Conservation (phyloP, 306 rosid genomes). For the Inga oerstediana region DNA sequence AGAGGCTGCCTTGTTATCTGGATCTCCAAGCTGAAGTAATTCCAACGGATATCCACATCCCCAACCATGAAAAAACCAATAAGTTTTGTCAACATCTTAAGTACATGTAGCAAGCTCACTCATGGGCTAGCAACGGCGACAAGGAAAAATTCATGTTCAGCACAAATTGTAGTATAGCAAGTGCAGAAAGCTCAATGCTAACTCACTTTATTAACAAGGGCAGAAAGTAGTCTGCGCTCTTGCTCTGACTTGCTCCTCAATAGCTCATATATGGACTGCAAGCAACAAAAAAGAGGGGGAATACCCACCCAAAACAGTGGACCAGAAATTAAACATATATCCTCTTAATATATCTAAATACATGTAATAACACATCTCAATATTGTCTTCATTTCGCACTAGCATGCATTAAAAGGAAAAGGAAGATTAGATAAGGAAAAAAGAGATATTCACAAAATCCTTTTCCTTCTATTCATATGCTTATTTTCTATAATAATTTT, state of each 20-base stretch:
- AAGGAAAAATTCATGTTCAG: not conserved
- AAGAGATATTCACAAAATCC: not conserved
- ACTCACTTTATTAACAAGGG: conserved; percentile 93
- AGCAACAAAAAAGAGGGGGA: conserved; percentile 14
- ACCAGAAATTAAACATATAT: not conserved
- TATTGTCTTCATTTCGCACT: conserved; percentile 1
- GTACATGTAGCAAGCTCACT: conserved; percentile 23
- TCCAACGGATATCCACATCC: conserved; percentile 10
- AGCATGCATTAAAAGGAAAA: not conserved
- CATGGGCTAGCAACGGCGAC: not conserved
- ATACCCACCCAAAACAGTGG: not conserved
- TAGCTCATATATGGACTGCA: conserved; percentile 73
- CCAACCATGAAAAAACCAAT: not conserved
- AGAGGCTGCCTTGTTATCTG: conserved; percentile 89
- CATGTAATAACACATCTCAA: not conserved
- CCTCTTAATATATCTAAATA: not conserved
- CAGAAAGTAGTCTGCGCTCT: conserved; percentile 85
- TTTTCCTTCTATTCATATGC: not conserved
- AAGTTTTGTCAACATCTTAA: conserved; percentile 11
- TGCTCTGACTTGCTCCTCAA: conserved; percentile 95
- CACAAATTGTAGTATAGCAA: not conserved
- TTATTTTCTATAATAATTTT: not conserved
- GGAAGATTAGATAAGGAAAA: not conserved
- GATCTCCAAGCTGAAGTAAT: conserved; percentile 87
- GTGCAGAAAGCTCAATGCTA: conserved; percentile 20